Base-by-base conservation (phyloP, 2,329 filamentous ascomycete species). In the Elsinoe fawcettii region DNA sequence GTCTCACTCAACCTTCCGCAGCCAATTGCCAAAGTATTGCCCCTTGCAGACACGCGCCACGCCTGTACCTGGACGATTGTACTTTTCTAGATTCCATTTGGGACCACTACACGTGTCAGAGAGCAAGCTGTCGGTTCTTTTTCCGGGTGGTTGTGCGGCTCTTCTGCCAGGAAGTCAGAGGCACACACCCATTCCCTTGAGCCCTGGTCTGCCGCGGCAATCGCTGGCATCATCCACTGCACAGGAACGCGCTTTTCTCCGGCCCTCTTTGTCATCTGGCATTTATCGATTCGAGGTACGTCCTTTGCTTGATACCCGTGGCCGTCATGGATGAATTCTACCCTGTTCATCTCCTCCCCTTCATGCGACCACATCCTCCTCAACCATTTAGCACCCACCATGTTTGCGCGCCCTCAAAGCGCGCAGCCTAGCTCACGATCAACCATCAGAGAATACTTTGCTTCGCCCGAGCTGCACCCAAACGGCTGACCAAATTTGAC, bases 191-290 rank as follows among this genome's bases (percentile, higher is more conserved):
- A 16, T 14, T 18, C 6, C 36, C 39, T 36, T 39, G 25, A 53
- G 49, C 49, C 49, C 49, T 53, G 32, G 25, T 32, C 49, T 37
- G 49, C 37, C 53, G 54, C 54, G 54, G 54, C 41, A 56, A 49
- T 49, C 27, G 43, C 23, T 47, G 54, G 54, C 54, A 56, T 56
- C 54, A 49, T 55, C 53, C 25, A 39, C 53, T 55, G 53, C 53
- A 44, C 36, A 56, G 54, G 54, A 49, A 56, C 54, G 54, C 54
- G 54, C 54, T 56, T 47, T 56, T 55, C 36, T 34, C 36, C 53
- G 53, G 53, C 37, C 49, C 32, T 53, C 53, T 43, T 39, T 39
- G 39, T 49, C 54, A 56, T 56, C 54, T 46, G 54, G 43, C 54
- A 56, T 37, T 37, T 27, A 36, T 47, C 34, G 39, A 47, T 46